Conservation (phyloP, 1,284 basidiomycete species). For the Tranzscheliella williamsii region DNA sequence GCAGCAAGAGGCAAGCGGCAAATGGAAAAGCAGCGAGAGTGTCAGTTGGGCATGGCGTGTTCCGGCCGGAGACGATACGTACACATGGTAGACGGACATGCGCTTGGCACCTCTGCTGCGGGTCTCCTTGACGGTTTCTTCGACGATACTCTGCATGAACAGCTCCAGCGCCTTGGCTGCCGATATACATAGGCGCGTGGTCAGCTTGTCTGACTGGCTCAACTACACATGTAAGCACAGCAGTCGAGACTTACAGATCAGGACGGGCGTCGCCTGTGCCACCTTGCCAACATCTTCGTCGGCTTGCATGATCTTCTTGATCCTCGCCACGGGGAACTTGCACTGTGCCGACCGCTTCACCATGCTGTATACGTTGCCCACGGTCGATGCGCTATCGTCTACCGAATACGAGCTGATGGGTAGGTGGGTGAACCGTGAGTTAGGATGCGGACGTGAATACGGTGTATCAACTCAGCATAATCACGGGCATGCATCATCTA, state of each 20-base stretch:
- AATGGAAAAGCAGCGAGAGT: too few species aligned
- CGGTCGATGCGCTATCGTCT: too few species aligned
- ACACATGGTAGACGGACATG: constrained; percentile 93
- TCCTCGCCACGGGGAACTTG: constrained; percentile 70
- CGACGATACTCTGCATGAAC: constrained; percentile 84
- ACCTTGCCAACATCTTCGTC: constrained; percentile 99
- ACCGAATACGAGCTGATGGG: too few species aligned
- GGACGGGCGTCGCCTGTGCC: constrained; percentile 91
- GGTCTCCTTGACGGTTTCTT: constrained; percentile 82
- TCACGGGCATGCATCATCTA: too few species aligned
- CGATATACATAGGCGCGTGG: neutral
- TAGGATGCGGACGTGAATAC: too few species aligned
- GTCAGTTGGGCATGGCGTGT: too few species aligned
- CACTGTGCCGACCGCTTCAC: constrained; percentile 50
- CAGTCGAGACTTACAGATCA: constrained; percentile 77
- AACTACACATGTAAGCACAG: too few species aligned
- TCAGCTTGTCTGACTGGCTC: too few species aligned
- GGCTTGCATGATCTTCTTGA: constrained; percentile 99
- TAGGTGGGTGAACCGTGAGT: neutral
- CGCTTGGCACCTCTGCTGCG: constrained; percentile 80
- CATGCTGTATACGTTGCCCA: too few species aligned
- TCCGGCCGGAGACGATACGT: too few species aligned
- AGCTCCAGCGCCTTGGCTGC: constrained; percentile 93
- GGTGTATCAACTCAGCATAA: too few species aligned
- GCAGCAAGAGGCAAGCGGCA: too few species aligned